Evolutionary conservation across 345 rosid species (phyloP), one percentile per base, ranked within the genome.

Genomic region (Lenwebbia sp.): DNA sequence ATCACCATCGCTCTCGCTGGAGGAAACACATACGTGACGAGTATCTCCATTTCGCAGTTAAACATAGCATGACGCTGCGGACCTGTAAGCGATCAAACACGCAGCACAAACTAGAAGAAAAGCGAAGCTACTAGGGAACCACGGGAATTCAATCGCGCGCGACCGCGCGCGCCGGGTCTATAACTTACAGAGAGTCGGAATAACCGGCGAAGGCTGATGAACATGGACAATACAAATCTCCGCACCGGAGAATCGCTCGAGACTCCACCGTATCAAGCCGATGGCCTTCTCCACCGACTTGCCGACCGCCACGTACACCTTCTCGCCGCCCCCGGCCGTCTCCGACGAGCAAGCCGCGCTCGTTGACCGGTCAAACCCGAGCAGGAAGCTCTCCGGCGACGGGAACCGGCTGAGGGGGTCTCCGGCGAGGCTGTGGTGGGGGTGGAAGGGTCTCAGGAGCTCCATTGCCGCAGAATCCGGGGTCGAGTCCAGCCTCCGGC

Each of bases 291-390:
- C 95, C 26, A 87, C 84, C 5, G 91, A 86, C 87, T 88, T 92
- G 19, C 96, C 95, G 12, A 95, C 92, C 30, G 95, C 95, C 78
- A 95, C 95, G 82, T 90, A 92, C 60, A 95, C 92, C 82, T 84
- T 90, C n/a, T 88, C 92, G 41, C 47, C 81, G 56, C 86, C 70
- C 65, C 14, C 86, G 51, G 54, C 51, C 86, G 47, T 88, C 93
- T 85, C 91, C 91, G 30, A 50, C 88, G 83, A 90, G 54, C 88
- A 84, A 89, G 90, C 86, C 49, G 88, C 30, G 52, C 40, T 54
- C 82, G 25, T 30, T 65, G 83, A 14, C 84, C 82, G 84, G 81
- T 62, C 85, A 44, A 57, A 37, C 55, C 86, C 83, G 53, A 41
- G 33, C 25, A 17, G 57, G 86, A 87, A 85, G 26, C 78, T 74